Base-by-base conservation (phyloP, 805 yeast species). In the Candida hispaniensis region DNA sequence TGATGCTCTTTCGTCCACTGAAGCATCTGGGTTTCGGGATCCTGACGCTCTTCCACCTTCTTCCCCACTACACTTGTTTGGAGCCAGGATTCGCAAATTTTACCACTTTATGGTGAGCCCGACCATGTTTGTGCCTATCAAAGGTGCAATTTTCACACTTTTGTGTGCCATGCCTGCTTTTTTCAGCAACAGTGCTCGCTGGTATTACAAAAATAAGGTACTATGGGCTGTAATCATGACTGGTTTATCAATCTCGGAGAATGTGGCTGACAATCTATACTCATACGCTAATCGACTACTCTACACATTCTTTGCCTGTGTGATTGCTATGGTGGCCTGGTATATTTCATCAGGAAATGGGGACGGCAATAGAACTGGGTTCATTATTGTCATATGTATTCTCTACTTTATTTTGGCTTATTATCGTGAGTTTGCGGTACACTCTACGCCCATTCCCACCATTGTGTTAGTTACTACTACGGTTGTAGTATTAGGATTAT, bases 271-370 rank as follows among this genome's bases (percentile, higher is more conserved):
- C 40, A 51, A 55, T 6, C 26, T 50, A 2, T 54, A 53, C 24
- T 51, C 52, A 1, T 42, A 52, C 13, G 21, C 48, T 1, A 32
- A 47, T 11, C 47, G 55, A 15, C 29, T 55, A 7, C 28, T 46
- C 10, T 51, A 43, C 38, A 49, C 57, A 2, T 47, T 56, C 19
- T 21, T 48, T 19, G 60, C 59, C 3, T 44, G 55, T 18, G 34
- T 54, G 5, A 32, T 50, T 4, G 60, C 56, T 1, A 44, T 57
- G 50, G 51, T 52, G 4, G 50, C 43, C 4, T 58, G 61, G 61
- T 58, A 58, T 34, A 55, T 58, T 11, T 45, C 51, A 3, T 39
- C 55, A 2, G 59, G 59, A 3, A 35, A 39, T 10, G 60, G 61
- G 8, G 13, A 34, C 1, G 60, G 61, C 1, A 56, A 54, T 28